These are phyloP conservation scores for Neurospora sublineolata DNA, from an alignment of 495 filamentous ascomycete species.

Conservation along the genomic window DNA sequence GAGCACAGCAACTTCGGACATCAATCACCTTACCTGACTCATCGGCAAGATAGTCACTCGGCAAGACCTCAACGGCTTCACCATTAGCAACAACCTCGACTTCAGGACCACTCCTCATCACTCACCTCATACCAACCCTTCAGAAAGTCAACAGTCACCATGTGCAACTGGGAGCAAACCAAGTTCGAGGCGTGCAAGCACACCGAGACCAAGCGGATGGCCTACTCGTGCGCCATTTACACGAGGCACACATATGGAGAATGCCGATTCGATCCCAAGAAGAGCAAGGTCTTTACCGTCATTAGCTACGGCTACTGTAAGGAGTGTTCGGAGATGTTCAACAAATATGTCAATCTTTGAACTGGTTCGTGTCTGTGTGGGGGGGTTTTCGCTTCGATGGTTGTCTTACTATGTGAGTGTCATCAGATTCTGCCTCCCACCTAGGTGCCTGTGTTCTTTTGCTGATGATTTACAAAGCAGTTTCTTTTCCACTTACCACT, in stretches of 20 bases:
- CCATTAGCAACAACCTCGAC: not conserved
- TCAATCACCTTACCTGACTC: not conserved
- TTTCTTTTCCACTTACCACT: not conserved
- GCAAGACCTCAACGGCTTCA: not conserved
- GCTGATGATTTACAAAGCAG: not conserved
- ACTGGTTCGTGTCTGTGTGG: not conserved
- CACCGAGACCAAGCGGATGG: slow-evolving; percentile 2
- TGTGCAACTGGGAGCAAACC: slow-evolving; percentile 15
- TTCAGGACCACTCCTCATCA: not conserved
- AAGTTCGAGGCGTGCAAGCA: slow-evolving; percentile 7
- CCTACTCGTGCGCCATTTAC: slow-evolving; percentile 14
- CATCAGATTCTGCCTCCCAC: not conserved
- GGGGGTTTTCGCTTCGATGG: not conserved
- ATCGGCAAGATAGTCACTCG: not conserved
- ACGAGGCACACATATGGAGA: slow-evolving; percentile 11
- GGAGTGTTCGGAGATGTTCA: not conserved
- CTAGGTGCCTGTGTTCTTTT: not conserved
- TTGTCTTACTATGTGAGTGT: not conserved
- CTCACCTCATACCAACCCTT: not conserved
- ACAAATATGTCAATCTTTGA: not conserved
- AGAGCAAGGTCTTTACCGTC: slow-evolving; percentile 6
- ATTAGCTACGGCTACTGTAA: slow-evolving; percentile 10
- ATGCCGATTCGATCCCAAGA: slow-evolving; percentile 5
- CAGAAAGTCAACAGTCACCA: not conserved
- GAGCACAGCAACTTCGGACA: not conserved